phyloP scores from a whole-genome alignment of 2,329 filamentous ascomycete species.

The Diaporthe citriasiana region DNA sequence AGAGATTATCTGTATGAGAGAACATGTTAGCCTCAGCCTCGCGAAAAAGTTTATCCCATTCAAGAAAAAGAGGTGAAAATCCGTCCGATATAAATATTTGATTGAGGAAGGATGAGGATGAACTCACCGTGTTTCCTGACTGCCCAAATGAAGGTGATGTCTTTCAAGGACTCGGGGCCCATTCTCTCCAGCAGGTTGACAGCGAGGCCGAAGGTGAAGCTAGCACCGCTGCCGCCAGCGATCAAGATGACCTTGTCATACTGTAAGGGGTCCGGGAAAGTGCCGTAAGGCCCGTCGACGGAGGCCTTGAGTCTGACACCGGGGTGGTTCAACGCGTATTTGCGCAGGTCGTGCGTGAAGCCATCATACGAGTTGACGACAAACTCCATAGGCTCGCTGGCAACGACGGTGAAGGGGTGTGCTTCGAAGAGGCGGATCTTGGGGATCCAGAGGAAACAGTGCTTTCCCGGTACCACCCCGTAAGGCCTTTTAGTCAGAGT shows the following conservation, averaged over 20 bases:
- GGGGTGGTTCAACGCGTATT: constrained; percentile 64
- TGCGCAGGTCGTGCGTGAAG: constrained; percentile 70
- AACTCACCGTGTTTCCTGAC: constrained; percentile 61
- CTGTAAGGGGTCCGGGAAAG: constrained; percentile 63
- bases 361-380: constrained; percentile 71
- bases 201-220: constrained; percentile 67
- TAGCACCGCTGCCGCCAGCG: constrained; percentile 73
- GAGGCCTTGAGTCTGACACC: constrained; percentile 64
- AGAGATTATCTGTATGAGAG: constrained; percentile 49
- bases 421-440: constrained; percentile 68
- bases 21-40: neutral
- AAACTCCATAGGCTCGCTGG: constrained; percentile 67
- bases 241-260: constrained; percentile 71
- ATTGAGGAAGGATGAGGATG: neutral
- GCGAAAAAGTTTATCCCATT: neutral
- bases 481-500: constrained; percentile 64
- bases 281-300: constrained; percentile 72
- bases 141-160: constrained; percentile 64
- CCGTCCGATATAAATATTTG: no score
- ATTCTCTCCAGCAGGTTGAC: constrained; percentile 61
- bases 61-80: neutral
- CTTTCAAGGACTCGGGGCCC: constrained; percentile 53
- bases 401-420: constrained; percentile 75
- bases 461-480: constrained; percentile 66
- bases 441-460: constrained; percentile 76